Evolutionary conservation across 1,284 basidiomycete genomes (phyloP).

Genomic region (Ustilago vetiveriae): DNA sequence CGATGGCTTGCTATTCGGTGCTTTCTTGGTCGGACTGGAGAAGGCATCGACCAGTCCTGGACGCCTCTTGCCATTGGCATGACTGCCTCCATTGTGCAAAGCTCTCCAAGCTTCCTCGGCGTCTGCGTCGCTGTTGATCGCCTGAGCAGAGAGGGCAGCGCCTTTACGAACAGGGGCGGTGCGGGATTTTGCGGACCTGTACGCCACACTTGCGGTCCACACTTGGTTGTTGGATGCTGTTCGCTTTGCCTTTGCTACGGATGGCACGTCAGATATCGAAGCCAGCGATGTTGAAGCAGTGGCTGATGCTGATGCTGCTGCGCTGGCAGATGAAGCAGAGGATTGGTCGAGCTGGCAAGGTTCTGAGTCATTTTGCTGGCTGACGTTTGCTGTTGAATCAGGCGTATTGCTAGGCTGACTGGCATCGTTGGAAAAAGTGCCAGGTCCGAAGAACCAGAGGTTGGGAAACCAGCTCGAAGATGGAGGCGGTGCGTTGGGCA

Average conservation of each 20-base stretch:
- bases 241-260: slow-evolving; percentile 9
- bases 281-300: background rate
- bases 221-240: slow-evolving; percentile 34
- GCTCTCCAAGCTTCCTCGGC: slow-evolving; percentile 31
- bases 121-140: slow-evolving; percentile 11
- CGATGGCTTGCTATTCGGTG: background rate
- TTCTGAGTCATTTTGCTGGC: too few relatives aligned
- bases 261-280: background rate
- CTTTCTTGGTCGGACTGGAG: slow-evolving; percentile 31
- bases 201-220: slow-evolving; percentile 46
- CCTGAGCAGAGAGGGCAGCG: slow-evolving; percentile 10
- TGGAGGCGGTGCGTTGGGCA: slow-evolving; percentile 5
- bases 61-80: slow-evolving; percentile 8
- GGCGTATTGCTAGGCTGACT: too few relatives aligned
- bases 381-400: too few relatives aligned
- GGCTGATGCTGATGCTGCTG: slow-evolving; percentile 5
- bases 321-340: too few relatives aligned
- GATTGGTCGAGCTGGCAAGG: too few relatives aligned
- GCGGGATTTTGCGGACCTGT: slow-evolving; percentile 29
- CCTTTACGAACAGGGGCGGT: slow-evolving; percentile 32
- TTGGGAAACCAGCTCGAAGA: slow-evolving; percentile 35
- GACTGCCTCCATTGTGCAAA: slow-evolving; percentile 13
- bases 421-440: slow-evolving; percentile 11
- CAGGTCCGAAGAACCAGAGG: slow-evolving; percentile 42
- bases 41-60: slow-evolving; percentile 44